These are phyloP conservation scores for Camellia lanceoleosa DNA, from an alignment of 148 eudicot genomes.

Conservation along the genomic window DNA sequence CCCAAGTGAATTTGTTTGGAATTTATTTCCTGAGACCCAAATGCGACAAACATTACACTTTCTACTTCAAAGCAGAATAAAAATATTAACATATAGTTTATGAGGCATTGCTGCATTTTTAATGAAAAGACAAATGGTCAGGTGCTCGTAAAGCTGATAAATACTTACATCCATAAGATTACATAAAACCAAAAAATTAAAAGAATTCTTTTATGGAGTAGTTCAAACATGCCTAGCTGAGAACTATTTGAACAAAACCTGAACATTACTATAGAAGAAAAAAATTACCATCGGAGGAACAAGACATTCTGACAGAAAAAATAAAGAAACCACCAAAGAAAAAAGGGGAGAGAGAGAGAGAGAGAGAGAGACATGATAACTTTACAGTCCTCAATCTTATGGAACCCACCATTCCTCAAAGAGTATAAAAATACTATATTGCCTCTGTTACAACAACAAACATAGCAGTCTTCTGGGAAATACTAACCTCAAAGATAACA, in stretches of 20 bases:
- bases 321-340: too few species aligned
- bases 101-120: background rate
- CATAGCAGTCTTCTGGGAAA: too few species aligned
- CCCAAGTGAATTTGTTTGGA: slow-evolving; percentile 4
- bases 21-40: slow-evolving; percentile 25
- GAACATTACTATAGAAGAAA: background rate
- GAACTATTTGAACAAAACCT: background rate
- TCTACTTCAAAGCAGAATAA: background rate
- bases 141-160: slow-evolving; percentile 1
- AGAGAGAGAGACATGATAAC: background rate
- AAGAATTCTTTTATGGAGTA: background rate
- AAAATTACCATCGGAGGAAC: background rate
- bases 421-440: background rate
- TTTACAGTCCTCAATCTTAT: background rate
- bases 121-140: background rate
- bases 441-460: too few species aligned
- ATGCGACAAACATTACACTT: slow-evolving; percentile 4
- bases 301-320: too few species aligned
- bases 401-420: background rate
- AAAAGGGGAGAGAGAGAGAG: background rate
- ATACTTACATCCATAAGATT: background rate
- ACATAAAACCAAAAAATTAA: background rate
- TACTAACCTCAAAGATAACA: too few species aligned
- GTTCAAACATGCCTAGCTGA: background rate
- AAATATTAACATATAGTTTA: background rate